Base-by-base conservation (phyloP, 1,284 basidiomycete species). In the Trametes sp. region DNA sequence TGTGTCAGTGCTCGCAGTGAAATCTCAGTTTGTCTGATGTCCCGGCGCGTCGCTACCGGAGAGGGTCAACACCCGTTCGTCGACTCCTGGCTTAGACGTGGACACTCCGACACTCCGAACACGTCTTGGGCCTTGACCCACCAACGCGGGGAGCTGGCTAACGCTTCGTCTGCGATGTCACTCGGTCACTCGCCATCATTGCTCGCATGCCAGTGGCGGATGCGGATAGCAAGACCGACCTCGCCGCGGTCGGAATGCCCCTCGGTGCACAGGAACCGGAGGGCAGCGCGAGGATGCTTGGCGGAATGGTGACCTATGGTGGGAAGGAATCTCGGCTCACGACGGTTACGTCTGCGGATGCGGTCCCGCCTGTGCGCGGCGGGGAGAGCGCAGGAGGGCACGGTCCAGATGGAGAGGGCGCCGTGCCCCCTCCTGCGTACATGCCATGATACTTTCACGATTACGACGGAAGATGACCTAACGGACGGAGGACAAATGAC, bases 281-380 rank as follows among this genome's bases (percentile, higher is more conserved):
- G 87, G 69, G 85, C 84, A 26, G 52, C 8, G 29, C 38, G 2
- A 90, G 90, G 69, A 94, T 94, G 90, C 91, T 89, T 63, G 93
- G 94, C 72, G 52, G 52, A 2, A 10, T 53, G 19, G 85, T 88
- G 11, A 91, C 91, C 69, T 93, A 93, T 69, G 81, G 93, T 21
- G 81, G 87, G 85, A 41, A 42, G 75, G 71, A n/a, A 19, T 38
- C 35, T 33, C 26, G 24, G 4, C 38, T 53, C 2, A 42, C 35
- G 1, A 35, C 36, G 4, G 23, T 26, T 9, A 8, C 29, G 13
- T 4, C 52, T 14, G 16, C 38, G 2, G 38, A 53, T 14, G 38
- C 16, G 6, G 24, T 13, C 38, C 42, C 52, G 16, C 52, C 52
- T 5, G 33, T 24, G 8, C 14, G 21, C 5, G 28, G 50, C 23